Base-by-base conservation (phyloP, 805 yeast genomes). In the Wickerhamomyces bovis region DNA sequence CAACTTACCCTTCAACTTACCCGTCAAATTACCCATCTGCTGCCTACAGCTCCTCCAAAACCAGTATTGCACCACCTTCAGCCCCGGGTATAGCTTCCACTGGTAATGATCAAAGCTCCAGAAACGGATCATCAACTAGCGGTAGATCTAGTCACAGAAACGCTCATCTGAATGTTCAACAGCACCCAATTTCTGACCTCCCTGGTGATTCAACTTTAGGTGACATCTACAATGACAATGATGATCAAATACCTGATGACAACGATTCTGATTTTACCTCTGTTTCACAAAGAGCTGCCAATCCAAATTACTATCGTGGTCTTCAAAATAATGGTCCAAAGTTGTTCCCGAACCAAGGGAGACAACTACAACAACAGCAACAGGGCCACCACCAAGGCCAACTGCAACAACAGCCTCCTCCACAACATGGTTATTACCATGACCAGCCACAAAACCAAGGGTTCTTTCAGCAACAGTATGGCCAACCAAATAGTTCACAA, bases 201-300 rank as follows among this genome's bases (percentile, higher is more conserved):
- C 18, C 36, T 16, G 36, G 36, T 3, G 20, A 16, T 16, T 33
- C 20, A 7, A 33, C 20, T n/a, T 5, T 16, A 6, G 51, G 46
- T 16, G 35, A 22, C 6, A 31, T 38, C 18, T 41, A 41, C 26
- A 38, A 41, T 16, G 61, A 55, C 19, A 49, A 50, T 39, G 57
- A 54, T 9, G 49, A 49, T 26, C 54, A 53, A 7, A 49, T 57
- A 18, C 58, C 48, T 20, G 51, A 54, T 12, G 65, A 61, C 40
- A 58, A 60, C 20, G 64, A 72, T 41, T 84, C 92, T 1, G 83
- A 82, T 57, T 83, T 85, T 63, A 85, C 94, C 1, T 81, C 89
- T 44, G 86, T 85, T 2, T 83, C 90, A 8, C 92, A 85, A 64
- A 71, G 92, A 60, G 89, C 82, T 23, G 73, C 80, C 15, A 85